Conservation (phyloP, 2,329 filamentous ascomycete species). For the Parastagonospora avenae region DNA sequence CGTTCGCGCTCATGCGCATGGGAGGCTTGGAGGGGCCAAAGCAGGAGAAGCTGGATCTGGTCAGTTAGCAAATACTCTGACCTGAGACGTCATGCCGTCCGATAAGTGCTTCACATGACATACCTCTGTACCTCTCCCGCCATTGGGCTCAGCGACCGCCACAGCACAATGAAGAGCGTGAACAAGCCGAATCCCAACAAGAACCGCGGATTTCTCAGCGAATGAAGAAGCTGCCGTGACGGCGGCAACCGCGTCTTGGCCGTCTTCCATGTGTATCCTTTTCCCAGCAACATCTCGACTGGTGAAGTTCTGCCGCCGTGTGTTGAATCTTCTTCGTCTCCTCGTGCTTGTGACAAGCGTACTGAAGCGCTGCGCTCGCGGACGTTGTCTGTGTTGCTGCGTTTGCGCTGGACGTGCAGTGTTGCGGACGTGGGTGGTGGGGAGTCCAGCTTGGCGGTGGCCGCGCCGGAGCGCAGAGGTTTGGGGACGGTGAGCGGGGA, state of each 20-base stretch:
- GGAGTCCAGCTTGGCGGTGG: slow-evolving; percentile 36
- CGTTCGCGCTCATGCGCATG: slow-evolving; percentile 91
- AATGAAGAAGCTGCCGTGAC: slow-evolving; percentile 65
- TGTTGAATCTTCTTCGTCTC: slow-evolving; percentile 28
- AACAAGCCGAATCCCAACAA: slow-evolving; percentile 73
- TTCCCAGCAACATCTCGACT: slow-evolving; percentile 79
- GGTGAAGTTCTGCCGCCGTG: slow-evolving; percentile 15
- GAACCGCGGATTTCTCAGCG: slow-evolving; percentile 78
- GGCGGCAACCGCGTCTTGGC: slow-evolving; percentile 80
- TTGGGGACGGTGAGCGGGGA: slow-evolving; percentile 5
- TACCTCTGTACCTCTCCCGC: slow-evolving; percentile 92
- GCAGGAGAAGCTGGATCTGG: slow-evolving; percentile 80
- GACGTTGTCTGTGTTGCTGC: slow-evolving; percentile 30
- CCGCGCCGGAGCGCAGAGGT: slow-evolving; percentile 14
- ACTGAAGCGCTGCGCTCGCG: slow-evolving; percentile 38
- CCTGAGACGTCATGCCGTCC: not conserved
- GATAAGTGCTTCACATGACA: slow-evolving; percentile 23
- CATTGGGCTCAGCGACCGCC: slow-evolving; percentile 80
- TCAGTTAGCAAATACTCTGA: slow-evolving; percentile 23
- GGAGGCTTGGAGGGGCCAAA: slow-evolving; percentile 95
- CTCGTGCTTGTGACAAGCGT: slow-evolving; percentile 39
- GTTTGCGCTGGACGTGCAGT: slow-evolving; percentile 38
- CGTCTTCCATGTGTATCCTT: slow-evolving; percentile 90
- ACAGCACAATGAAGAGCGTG: slow-evolving; percentile 78
- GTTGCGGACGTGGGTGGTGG: slow-evolving; percentile 27